Conservation (phyloP, 192 early-diverging fungal genomes). For the Coemansia sp. region DNA sequence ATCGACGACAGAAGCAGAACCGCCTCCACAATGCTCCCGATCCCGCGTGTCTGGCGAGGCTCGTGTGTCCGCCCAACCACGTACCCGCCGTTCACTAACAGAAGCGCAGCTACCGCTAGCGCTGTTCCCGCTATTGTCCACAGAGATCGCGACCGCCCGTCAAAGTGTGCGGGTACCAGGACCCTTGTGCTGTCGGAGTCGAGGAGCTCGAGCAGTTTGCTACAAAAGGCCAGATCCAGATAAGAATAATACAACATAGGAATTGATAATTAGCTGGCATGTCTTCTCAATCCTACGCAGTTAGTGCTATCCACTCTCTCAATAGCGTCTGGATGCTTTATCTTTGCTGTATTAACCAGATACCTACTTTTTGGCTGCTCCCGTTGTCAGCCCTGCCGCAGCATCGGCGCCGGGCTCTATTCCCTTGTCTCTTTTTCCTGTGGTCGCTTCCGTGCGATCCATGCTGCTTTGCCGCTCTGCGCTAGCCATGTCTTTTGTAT, state of each 20-base stretch:
- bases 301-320: too few relatives aligned
- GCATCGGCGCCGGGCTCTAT: too few relatives aligned
- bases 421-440: neutral
- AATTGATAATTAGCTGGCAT: too few relatives aligned
- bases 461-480: too few relatives aligned
- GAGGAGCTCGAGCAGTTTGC: slow-evolving; percentile 21
- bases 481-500: too few relatives aligned
- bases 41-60: slow-evolving; percentile 35
- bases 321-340: too few relatives aligned
- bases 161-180: slow-evolving; percentile 29
- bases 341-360: too few relatives aligned
- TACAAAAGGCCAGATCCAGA: neutral
- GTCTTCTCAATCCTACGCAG: too few relatives aligned
- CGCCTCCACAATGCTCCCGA: slow-evolving; percentile 32
- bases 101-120: neutral
- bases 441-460: neutral
- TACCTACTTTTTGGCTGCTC: slow-evolving; percentile 20
- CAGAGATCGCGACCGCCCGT: slow-evolving; percentile 15
- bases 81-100: slow-evolving; percentile 34
- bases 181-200: slow-evolving; percentile 25
- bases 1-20: slow-evolving; percentile 12
- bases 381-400: slow-evolving; percentile 27
- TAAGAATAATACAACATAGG: too few relatives aligned
- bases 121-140: slow-evolving; percentile 14
- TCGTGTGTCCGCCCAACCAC: slow-evolving; percentile 14